Evolutionary conservation across 495 filamentous ascomycete species (phyloP), one percentile per base, ranked within the genome.

Genomic region (Annulohypoxylon maeteangense): DNA sequence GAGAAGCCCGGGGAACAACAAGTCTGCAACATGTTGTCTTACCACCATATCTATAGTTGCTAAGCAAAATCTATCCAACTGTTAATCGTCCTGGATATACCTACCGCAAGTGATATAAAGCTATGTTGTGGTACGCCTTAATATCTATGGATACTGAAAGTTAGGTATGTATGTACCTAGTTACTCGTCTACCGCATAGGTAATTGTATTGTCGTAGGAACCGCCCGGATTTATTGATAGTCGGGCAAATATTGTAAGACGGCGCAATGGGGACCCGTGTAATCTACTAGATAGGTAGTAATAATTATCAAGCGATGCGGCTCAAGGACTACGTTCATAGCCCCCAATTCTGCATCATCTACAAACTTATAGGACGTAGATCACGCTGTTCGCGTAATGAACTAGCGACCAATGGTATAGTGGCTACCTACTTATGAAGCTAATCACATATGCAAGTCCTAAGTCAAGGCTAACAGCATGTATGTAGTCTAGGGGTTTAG

Each of bases 31-130:
- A 40, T 61, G 57, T 20, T 6, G 60, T 54, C 47, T 22, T 54
- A 42, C 60, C 48, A 44, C 47, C 54, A 63, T 53, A 12, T 14
- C 42, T 29, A 32, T 20, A 31, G 27, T 12, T 38, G 10, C 56
- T 61, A 42, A 44, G 25, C 50, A 12, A 44, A 53, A 32, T 61
- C 65, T 61, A 55, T 56, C 64, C 56, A 67, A 67, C 47, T 7
- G 34, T 67, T 34, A 42, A 44, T 54, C 12, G 34, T 36, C 11
- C 7, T 42, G 32, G 16, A 20, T 23, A 31, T 32, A 29, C 45
- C 16, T 55, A 5, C 48, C 51, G 32, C 31, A 12, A 56, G 23
- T 25, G 29, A 40, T 4, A 34, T 31, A 56, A 29, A 32, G 4
- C 2, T n/a, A 23, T 32, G 27, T 18, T 44, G 23, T 25, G 18